Evolutionary conservation across 176 grass and related monocot species (phyloP).

Genomic region (Zizania latifolia): DNA sequence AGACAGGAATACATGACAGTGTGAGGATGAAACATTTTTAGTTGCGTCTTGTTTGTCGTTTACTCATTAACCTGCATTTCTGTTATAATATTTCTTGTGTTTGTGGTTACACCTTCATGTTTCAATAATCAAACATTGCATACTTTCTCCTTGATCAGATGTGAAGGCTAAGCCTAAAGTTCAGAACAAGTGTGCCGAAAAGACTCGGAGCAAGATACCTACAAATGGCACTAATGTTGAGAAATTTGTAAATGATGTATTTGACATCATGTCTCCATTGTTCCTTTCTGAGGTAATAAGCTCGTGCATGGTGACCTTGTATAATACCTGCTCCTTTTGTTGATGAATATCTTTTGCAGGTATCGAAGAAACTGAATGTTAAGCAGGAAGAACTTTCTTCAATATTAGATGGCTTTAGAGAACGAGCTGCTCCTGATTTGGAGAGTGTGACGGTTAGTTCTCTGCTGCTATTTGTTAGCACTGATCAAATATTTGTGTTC

Average conservation of each 20-base stretch:
- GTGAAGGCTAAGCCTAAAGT: conserved; percentile 40
- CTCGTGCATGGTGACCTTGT: conserved; percentile 12
- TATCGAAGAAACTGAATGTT: conserved; percentile 59
- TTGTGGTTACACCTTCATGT: conserved; percentile 8
- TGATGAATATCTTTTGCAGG: conserved; percentile 43
- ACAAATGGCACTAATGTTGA: conserved; percentile 37
- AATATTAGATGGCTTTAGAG: conserved; percentile 39
- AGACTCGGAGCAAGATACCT: conserved; percentile 30
- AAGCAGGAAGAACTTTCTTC: conserved; percentile 36
- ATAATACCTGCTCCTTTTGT: background rate
- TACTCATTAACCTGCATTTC: conserved; percentile 15
- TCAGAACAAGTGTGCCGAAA: conserved; percentile 37
- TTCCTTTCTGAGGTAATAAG: conserved; percentile 63
- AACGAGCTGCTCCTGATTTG: conserved; percentile 47
- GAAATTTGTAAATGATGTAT: conserved; percentile 60
- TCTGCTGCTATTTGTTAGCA: conserved; percentile 14
- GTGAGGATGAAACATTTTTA: background rate
- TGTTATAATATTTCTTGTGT: conserved; percentile 9
- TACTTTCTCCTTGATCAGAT: conserved; percentile 38
- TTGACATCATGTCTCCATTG: conserved; percentile 52
- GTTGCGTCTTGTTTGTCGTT: background rate
- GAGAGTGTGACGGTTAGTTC: conserved; percentile 53
- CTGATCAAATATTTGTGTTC: background rate
- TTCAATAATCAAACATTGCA: background rate
- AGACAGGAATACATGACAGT: background rate